A percentile compares a stretch with the other conserved stretches of the same genome.
phyloP scores from a whole-genome alignment of 805 yeast species.

The Metschnikowia lachancei region DNA sequence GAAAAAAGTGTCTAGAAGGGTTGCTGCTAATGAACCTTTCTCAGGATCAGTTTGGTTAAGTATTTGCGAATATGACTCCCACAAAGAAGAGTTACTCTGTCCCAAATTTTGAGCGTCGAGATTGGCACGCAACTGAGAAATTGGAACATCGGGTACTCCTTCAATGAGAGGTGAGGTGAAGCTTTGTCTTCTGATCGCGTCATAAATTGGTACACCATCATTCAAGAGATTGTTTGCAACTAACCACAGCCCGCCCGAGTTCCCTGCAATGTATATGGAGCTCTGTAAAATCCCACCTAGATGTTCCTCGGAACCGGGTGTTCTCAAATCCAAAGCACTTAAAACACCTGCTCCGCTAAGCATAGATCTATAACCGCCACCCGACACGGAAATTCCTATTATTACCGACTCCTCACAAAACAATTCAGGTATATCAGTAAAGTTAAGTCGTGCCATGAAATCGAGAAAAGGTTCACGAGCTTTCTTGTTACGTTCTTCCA shows the following conservation, averaged over 20 bases:
- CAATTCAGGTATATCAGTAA: not conserved
- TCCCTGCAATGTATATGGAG: conserved; percentile 56
- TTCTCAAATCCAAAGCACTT: conserved; percentile 49
- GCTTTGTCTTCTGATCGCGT: conserved; percentile 20
- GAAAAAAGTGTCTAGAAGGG: conserved; percentile 11
- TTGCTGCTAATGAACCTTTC: conserved; percentile 7
- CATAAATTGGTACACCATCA: conserved; percentile 28
- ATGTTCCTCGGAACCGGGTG: conserved; percentile 30
- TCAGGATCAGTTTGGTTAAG: conserved; percentile 7
- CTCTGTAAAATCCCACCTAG: conserved; percentile 55
- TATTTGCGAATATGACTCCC: conserved; percentile 5
- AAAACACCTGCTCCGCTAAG: conserved; percentile 55
- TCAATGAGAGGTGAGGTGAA: conserved; percentile 47
- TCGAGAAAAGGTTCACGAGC: conserved; percentile 29
- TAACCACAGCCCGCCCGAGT: conserved; percentile 75
- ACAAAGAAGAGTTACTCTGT: conserved; percentile 61
- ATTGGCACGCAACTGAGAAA: conserved; percentile 14
- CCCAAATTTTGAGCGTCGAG: conserved; percentile 42
- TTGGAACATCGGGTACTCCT: conserved; percentile 56
- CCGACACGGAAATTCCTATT: conserved; percentile 46
- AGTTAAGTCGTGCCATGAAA: conserved; percentile 24
- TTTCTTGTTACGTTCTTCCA: conserved; percentile 26
- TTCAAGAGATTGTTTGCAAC: conserved; percentile 45
- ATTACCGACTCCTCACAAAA: conserved; percentile 15
- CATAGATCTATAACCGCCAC: conserved; percentile 61